Evolutionary conservation across 495 filamentous ascomycete genomes (phyloP).

Genomic region (Podospora didyma): DNA sequence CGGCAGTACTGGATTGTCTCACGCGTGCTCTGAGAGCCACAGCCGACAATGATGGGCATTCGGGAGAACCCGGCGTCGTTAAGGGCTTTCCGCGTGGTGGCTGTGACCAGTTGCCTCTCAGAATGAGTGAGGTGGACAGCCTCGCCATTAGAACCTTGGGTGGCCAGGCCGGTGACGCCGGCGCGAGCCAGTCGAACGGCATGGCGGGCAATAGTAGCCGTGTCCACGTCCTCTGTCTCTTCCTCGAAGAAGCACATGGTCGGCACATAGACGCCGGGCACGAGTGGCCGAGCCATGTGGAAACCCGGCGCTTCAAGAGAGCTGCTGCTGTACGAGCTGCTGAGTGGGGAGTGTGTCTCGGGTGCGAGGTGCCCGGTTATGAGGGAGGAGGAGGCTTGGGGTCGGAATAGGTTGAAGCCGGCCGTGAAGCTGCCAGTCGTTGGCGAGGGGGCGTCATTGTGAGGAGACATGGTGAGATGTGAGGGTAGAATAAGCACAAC

Average conservation of each 20-base stretch:
- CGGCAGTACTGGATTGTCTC: slow-evolving; percentile 79
- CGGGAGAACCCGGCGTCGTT: slow-evolving; percentile 62
- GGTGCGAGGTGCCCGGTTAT: slow-evolving; percentile 22
- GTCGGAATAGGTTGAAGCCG: slow-evolving; percentile 41
- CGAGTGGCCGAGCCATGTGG: slow-evolving; percentile 56
- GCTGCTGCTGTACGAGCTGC: slow-evolving; percentile 40
- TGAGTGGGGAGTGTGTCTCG: slow-evolving; percentile 36
- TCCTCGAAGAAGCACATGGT: slow-evolving; percentile 85
- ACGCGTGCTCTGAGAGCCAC: slow-evolving; percentile 77
- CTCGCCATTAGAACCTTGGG: slow-evolving; percentile 89
- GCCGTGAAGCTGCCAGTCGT: slow-evolving; percentile 38
- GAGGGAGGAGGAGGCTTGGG: slow-evolving; percentile 31
- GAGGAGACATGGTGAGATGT: slow-evolving; percentile 42
- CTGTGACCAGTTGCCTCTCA: slow-evolving; percentile 71
- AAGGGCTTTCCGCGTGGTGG: slow-evolving; percentile 73
- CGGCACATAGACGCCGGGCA: slow-evolving; percentile 79
- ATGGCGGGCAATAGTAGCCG: slow-evolving; percentile 64
- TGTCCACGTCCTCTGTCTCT: slow-evolving; percentile 72
- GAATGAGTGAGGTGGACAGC: slow-evolving; percentile 74
- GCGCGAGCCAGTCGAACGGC: slow-evolving; percentile 77
- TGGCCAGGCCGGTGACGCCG: slow-evolving; percentile 75
- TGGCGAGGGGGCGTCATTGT: slow-evolving; percentile 49
- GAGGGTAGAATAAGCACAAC: background rate
- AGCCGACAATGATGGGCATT: slow-evolving; percentile 84
- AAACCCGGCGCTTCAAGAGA: slow-evolving; percentile 35